phyloP scores from a whole-genome alignment of 202 grass and related monocot genomes.

The Setaria viridis region DNA sequence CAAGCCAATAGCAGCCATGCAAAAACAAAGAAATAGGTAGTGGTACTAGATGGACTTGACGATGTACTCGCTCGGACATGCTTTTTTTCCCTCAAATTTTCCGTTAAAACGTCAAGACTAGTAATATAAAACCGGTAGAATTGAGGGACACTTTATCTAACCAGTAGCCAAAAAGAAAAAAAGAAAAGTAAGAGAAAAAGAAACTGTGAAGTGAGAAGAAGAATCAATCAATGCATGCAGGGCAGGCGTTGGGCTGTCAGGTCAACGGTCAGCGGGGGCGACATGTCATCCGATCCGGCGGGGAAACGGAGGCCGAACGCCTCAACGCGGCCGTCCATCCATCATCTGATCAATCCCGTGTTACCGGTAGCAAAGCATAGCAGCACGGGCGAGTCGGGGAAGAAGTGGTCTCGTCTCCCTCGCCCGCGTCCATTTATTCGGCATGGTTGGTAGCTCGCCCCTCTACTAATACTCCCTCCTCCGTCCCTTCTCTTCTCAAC shows the following conservation, averaged over 20 bases:
- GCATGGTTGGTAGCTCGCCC: slow-evolving; percentile 35
- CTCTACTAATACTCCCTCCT: slow-evolving; percentile 45
- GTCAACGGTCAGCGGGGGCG: slow-evolving; percentile 48
- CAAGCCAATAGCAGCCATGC: background rate
- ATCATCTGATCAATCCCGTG: background rate
- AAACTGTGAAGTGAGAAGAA: background rate
- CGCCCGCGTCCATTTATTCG: slow-evolving; percentile 42
- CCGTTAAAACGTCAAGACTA: background rate
- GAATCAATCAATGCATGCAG: no score
- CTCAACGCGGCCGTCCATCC: slow-evolving; percentile 24
- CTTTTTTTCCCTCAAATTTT: background rate
- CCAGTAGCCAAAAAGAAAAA: background rate
- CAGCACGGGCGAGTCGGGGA: background rate
- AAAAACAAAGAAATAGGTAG: no score
- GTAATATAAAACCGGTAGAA: background rate
- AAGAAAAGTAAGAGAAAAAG: background rate
- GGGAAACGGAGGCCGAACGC: background rate
- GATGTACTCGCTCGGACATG: background rate
- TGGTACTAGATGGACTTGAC: background rate
- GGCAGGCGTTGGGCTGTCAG: background rate
- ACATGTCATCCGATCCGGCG: slow-evolving; percentile 36
- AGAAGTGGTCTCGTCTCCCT: background rate
- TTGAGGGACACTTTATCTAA: background rate
- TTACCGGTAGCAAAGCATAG: slow-evolving; percentile 1
- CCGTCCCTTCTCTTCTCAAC: background rate